Conservation (phyloP, 768 basidiomycete genomes). For the Trametes cubensis region DNA sequence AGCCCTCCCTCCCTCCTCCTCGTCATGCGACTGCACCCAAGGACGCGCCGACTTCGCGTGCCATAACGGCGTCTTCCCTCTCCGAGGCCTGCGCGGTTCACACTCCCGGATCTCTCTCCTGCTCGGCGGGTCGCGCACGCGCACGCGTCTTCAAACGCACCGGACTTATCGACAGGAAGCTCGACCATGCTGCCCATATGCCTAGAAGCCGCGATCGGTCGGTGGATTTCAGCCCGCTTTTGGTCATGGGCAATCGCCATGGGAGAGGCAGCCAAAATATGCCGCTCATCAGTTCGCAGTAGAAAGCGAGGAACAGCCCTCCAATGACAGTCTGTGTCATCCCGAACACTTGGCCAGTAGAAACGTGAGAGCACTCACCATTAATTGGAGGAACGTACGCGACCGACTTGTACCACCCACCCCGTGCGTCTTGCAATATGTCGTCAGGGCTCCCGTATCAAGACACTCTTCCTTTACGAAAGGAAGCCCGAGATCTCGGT, state of each 20-base stretch:
- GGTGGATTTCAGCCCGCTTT: conserved; percentile 17
- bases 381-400: neutral
- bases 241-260: conserved; percentile 17
- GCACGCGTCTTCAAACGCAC: neutral
- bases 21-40: conserved; percentile 1
- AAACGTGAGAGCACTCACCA: conserved; percentile 6
- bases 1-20: neutral
- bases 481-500: neutral
- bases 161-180: conserved; percentile 7
- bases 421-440: neutral
- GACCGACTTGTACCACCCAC: neutral
- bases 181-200: conserved; percentile 3
- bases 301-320: conserved; percentile 5
- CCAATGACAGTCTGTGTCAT: conserved; percentile 11
- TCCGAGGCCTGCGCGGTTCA: no score
- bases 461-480: neutral
- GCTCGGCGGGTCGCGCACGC: neutral
- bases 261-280: conserved; percentile 4
- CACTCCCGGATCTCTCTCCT: no score
- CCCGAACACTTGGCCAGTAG: neutral
- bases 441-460: neutral
- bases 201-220: conserved; percentile 15
- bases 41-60: neutral
- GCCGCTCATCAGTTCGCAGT: conserved; percentile 10
- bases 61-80: conserved; percentile 8